phyloP scores from a whole-genome alignment of 2,329 filamentous ascomycete genomes.

The Cladophialophora yegresii region DNA sequence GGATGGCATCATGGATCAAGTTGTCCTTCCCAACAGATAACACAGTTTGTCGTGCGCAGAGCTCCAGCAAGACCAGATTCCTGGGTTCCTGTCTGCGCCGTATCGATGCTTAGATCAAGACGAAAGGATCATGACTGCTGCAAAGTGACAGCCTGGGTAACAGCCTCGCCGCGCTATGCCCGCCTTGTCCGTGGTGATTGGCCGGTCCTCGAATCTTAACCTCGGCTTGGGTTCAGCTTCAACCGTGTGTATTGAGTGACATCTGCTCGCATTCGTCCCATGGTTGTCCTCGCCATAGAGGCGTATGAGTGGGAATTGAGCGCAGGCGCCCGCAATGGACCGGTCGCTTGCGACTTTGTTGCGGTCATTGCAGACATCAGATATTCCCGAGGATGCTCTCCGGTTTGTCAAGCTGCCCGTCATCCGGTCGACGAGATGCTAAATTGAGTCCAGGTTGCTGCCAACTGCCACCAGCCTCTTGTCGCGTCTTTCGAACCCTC shows the following conservation, averaged over 20 bases:
- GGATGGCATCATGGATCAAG: background rate
- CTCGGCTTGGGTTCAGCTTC: background rate
- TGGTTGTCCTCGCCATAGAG: background rate
- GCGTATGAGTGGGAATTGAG: slow-evolving; percentile 44
- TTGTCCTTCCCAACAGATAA: background rate
- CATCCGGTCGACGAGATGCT: slow-evolving; percentile 35
- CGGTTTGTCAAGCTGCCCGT: slow-evolving; percentile 45
- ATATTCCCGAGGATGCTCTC: slow-evolving; percentile 61
- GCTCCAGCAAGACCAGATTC: no score
- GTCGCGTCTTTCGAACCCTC: slow-evolving; percentile 58
- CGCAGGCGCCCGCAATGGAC: slow-evolving; percentile 47
- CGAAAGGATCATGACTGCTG: background rate
- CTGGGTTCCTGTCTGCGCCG: no score
- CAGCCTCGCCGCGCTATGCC: background rate
- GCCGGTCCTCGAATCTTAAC: background rate
- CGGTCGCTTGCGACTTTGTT: slow-evolving; percentile 62
- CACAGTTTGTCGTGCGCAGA: no score
- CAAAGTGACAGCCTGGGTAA: background rate
- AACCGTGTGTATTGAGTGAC: no score
- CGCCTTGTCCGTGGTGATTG: background rate
- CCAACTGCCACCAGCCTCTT: slow-evolving; percentile 53
- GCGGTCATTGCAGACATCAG: slow-evolving; percentile 61
- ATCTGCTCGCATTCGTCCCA: background rate
- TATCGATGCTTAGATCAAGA: background rate
- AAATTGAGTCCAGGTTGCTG: slow-evolving; percentile 50